Evolutionary conservation across 169 alveolate genomes (phyloP), one percentile per base, ranked within the genome.

Genomic region (Perkinsus olseni): DNA sequence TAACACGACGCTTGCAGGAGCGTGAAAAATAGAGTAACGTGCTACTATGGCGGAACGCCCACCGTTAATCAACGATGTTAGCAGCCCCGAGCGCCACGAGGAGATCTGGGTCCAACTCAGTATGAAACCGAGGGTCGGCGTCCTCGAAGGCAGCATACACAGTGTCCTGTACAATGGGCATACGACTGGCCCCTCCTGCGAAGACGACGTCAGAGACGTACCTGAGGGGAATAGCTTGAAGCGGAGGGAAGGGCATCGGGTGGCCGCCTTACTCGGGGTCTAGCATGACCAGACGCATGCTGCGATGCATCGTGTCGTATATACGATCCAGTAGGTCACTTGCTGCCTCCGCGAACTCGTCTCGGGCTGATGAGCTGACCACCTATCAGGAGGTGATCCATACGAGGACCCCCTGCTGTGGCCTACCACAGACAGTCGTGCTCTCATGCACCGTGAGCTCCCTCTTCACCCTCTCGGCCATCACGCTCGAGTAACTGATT

Each of bases 131-230:
- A 8, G 82, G 82, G 31, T 62, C 34, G 10, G 82, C 82, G 31
- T 62, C 82, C 82, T 62, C 82, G 34, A 62, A 62, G 82, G 82
- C 82, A 62, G 82, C 82, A 62, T 62, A 62, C 28, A 62, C 82
- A 24, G 82, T 62, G 34, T 62, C 82, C 82, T 62, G 82, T 28
- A 62, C 82, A 28, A 62, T 62, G 17, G 82, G 82, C 82, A 62
- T 62, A 4, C 82, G 82, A 62, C 82, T 62, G 82, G 82, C 82
- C 36, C 82, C 82, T 13, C 82, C 82, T 3, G 82, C 82, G 82
- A 62, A 62, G 82, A 62, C 82, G 34, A 62, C 82, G 82, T 62
- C 82, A 62, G 82, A 62, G 82, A 62, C 82, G 82, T 62, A 62
- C 17, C 82, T 62, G 34, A 62, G 17, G 34, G 37, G 62, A 45